Percentiles rank a stretch among this genome's conserved stretches.
Evolutionary conservation across 176 grass and related monocot species (phyloP).

Genomic region (Oryza punctata): DNA sequence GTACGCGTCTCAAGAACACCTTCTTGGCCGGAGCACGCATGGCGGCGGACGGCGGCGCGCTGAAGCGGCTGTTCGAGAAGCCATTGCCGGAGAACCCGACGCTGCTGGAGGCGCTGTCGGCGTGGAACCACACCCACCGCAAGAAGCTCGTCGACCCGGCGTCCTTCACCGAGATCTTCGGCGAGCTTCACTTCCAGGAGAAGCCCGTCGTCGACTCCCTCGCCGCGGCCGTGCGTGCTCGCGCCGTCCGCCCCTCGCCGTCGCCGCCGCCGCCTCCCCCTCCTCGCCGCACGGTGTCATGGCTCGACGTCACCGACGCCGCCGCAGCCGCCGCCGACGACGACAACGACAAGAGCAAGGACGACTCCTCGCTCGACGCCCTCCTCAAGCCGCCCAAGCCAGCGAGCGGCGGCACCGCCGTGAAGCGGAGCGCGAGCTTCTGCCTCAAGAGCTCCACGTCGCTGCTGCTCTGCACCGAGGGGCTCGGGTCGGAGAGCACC

Average conservation of each 20-base stretch:
- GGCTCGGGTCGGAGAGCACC: slow-evolving; percentile 84
- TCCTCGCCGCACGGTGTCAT: slow-evolving; percentile 13
- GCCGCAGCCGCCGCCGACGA: neutral
- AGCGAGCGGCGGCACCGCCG: neutral
- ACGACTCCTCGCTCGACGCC: slow-evolving; percentile 50
- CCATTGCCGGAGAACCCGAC: slow-evolving; percentile 88
- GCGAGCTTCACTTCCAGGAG: slow-evolving; percentile 89
- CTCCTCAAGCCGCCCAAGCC: slow-evolving; percentile 44
- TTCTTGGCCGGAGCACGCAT: slow-evolving; percentile 23
- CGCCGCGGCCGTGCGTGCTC: neutral
- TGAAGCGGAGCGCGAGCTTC: slow-evolving; percentile 58
- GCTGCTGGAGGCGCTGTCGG: slow-evolving; percentile 81
- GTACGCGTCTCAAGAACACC: neutral
- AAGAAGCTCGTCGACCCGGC: slow-evolving; percentile 60
- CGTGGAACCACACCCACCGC: slow-evolving; percentile 59
- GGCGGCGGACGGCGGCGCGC: slow-evolving; percentile 59
- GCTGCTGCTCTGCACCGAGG: slow-evolving; percentile 75
- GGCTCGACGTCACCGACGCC: neutral
- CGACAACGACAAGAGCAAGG: slow-evolving; percentile 55
- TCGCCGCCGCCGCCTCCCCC: neutral
- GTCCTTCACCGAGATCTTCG: slow-evolving; percentile 93
- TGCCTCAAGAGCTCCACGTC: slow-evolving; percentile 51
- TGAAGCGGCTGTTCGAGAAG: slow-evolving; percentile 87
- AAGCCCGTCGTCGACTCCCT: neutral
- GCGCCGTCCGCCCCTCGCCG: neutral